Evolutionary conservation across 164 flowering plant genomes (phyloP), one percentile per base, ranked within the genome.

Genomic region (Nelumbo lutea): DNA sequence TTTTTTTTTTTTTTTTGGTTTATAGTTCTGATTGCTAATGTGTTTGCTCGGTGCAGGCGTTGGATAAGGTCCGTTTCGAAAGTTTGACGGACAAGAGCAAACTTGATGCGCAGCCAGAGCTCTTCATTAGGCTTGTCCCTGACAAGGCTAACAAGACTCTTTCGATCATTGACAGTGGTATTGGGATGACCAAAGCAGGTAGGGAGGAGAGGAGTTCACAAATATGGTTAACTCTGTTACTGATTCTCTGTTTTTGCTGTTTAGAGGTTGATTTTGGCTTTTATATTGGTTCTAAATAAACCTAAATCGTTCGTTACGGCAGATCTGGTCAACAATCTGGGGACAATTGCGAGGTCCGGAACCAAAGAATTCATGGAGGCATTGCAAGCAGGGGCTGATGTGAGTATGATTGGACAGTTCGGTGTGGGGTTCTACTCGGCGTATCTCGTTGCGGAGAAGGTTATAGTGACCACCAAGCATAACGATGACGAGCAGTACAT

Each of bases 301-400:
- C 15, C 6, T 2, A 48, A 40, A 14, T 2, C 42, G 2, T 38
- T n/a, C 51, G 13, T 65, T 15, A 27, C 27, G 27, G 45, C 64
- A 83, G 88, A 87, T 76, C 71, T 87, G 82, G 91, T 87, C 75
- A 87, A 85, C 76, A 87, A 87, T 59, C 70, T 87, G 82, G 87
- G 90, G 1, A 85, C 90, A 1, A 87, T 87, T 76, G 89, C 91
- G 13, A 81, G 87, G 75, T 87, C 87, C 2, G 91, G 87, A 2
- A 87, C 88, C 15, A 87, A 87, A 73, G 91, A 87, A 42, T 87
- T 87, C 72, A 87, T 87, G 91, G 91, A 87, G 75, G 91, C 90
- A 1, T 71, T 87, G 69, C 86, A 83, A 65, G 87, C 90, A 6
- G 88, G 88, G 5, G 90, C 88, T 2, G 87, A 87, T 74, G 88